phyloP scores from a whole-genome alignment of 371 early-diverging fungal species.

The Mortierella sp. region DNA sequence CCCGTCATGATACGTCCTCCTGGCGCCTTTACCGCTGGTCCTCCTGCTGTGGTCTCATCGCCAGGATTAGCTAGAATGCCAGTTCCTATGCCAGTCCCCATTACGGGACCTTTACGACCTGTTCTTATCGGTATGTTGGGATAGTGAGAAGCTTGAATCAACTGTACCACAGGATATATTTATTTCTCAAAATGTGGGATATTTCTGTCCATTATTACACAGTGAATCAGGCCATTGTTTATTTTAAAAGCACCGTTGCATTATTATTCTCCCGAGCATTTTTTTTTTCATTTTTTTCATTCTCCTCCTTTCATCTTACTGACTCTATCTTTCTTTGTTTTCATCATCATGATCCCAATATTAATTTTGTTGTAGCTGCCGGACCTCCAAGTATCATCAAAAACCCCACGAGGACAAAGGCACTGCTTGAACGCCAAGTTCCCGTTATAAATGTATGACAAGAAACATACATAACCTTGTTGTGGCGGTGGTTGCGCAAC shows the following conservation, averaged over 20 bases:
- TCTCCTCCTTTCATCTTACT: background rate
- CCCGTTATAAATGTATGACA: conserved; percentile 45
- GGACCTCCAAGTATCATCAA: conserved; percentile 53
- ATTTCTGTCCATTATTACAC: too few species aligned
- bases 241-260: too few species aligned
- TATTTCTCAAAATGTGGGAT: background rate
- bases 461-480: background rate
- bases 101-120: conserved; percentile 30
- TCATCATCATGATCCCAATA: background rate
- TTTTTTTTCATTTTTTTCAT: too few species aligned
- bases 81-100: conserved; percentile 8
- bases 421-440: conserved; percentile 42
- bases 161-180: too few species aligned
- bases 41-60: conserved; percentile 39
- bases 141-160: too few species aligned
- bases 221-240: too few species aligned
- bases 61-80: conserved; percentile 48
- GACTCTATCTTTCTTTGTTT: background rate
- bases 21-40: conserved; percentile 34
- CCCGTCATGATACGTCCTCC: conserved; percentile 43
- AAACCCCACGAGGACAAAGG: conserved; percentile 36
- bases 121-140: conserved; percentile 46
- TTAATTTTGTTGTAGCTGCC: conserved; percentile 23
- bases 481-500: too few species aligned
- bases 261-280: too few species aligned